These are phyloP conservation scores for Candida ponderosae DNA, from an alignment of 805 yeast species.

Conservation along the genomic window DNA sequence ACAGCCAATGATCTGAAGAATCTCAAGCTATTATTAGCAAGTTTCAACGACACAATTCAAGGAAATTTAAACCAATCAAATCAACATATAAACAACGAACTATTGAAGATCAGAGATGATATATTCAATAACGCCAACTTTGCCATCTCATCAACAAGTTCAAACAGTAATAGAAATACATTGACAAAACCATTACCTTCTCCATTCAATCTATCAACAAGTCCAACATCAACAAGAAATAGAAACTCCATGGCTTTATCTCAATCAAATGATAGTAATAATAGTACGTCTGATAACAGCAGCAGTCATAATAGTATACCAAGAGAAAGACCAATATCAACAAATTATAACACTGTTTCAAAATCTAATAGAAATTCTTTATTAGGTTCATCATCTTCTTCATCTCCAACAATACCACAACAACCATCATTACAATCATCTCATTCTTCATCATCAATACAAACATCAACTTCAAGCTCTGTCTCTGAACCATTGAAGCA, in stretches of 20 bases:
- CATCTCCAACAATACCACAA: conserved; percentile 11
- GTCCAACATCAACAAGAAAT: conserved; percentile 19
- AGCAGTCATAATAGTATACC: too few species aligned
- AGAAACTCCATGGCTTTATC: neutral
- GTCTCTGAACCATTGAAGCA: conserved; percentile 69
- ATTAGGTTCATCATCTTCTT: conserved; percentile 1
- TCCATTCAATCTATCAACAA: conserved; percentile 22
- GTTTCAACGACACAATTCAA: conserved; percentile 10
- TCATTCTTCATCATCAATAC: conserved; percentile 1
- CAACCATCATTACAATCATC: conserved; percentile 4
- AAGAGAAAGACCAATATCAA: too few species aligned
- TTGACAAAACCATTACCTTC: conserved; percentile 15
- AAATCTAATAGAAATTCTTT: conserved; percentile 10
- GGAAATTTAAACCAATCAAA: conserved; percentile 5
- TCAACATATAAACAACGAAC: conserved; percentile 8
- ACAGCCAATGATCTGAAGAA: conserved; percentile 6
- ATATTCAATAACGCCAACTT: neutral
- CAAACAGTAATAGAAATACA: neutral
- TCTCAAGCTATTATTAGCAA: conserved; percentile 6
- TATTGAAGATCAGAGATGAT: conserved; percentile 11
- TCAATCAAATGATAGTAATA: neutral
- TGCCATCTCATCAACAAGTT: too few species aligned
- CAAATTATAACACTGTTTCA: neutral
- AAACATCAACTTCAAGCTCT: conserved; percentile 11
- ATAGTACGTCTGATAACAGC: neutral